Evolutionary conservation across 805 yeast species (phyloP), one percentile per base, ranked within the genome.

Genomic region (Cyberlindnera mycetangii): DNA sequence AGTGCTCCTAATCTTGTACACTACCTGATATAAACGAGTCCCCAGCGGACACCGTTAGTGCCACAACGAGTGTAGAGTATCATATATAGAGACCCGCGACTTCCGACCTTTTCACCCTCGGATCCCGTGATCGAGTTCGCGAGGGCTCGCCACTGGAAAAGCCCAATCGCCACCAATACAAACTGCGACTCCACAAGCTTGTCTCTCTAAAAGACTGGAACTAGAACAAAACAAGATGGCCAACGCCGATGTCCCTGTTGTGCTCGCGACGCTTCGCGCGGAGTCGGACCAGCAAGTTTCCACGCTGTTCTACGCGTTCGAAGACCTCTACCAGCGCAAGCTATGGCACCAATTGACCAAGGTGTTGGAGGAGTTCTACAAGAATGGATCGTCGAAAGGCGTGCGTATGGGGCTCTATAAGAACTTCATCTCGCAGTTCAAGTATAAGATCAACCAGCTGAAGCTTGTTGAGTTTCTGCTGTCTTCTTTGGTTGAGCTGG

Each of bases 301-400:
- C 9, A 76, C 80, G 22, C 63, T 73, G 7, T 75, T 85, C 55
- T 82, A 78, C 59, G 76, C 78, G 42, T 76, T 92, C 61, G 97
- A 90, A 60, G 96, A 89, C 56, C 71, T 73, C 45, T 85, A 88
- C 67, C 96, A 89, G 60, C 74, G 96, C 55, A 89, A 89, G 65
- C 75, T 92, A 62, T 93, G 97, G 97, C 95, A 85, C 68, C 98
- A 93, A 70, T 75, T 93, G 61, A 87, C 97, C 2, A 77, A 78
- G 49, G 66, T 78, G 7, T 70, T 93, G 45, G 67, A 68, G 28
- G 75, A 74, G 50, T 76, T 90, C 59, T 92, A 79, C 68, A 69
- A 69, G 34, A 70, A 73, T 44, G 73, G 78, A 8, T 71, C 70
- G 21, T 72, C 85, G 12, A 66, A 63, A 30, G 68, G 76, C 0